Evolutionary conservation across 345 rosid genomes (phyloP).

Genomic region (Salix brachista): DNA sequence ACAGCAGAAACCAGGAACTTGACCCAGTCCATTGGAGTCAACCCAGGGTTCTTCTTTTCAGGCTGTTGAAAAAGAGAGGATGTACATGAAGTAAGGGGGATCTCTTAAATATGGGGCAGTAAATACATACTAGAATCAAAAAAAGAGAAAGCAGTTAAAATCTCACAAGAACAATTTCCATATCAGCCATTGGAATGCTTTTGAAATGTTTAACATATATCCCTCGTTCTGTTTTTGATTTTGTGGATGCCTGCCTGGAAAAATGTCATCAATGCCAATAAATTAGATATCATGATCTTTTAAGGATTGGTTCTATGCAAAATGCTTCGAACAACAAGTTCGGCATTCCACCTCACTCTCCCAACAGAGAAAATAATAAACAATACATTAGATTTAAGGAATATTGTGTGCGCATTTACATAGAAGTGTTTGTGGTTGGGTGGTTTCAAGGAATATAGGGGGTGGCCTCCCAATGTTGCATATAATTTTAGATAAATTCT

Average conservation of each 20-base stretch:
- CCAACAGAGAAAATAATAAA: not conserved
- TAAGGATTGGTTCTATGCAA: not conserved
- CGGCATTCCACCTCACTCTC: not conserved
- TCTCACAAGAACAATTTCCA: conserved; percentile 97
- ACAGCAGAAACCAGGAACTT: conserved; percentile 84
- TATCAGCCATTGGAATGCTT: conserved; percentile 97
- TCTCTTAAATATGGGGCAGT: not conserved
- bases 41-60: conserved; percentile 93
- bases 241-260: conserved; percentile 61
- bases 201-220: conserved; percentile 89
- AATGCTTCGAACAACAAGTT: not conserved
- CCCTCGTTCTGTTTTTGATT: conserved; percentile 56
- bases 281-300: not conserved
- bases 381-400: no score
- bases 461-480: no score
- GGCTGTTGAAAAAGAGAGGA: conserved; percentile 54
- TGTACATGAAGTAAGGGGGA: conserved; percentile 13
- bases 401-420: no score
- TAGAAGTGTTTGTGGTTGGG: no score
- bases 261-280: not conserved
- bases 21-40: conserved; percentile 99
- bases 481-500: no score
- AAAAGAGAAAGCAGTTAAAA: conserved; percentile 9
- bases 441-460: no score
- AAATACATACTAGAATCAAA: not conserved